Percentiles rank a stretch among this genome's conserved stretches.
Conservation (phyloP, 2,329 filamentous ascomycete species). For the Talaromyces sp. region DNA sequence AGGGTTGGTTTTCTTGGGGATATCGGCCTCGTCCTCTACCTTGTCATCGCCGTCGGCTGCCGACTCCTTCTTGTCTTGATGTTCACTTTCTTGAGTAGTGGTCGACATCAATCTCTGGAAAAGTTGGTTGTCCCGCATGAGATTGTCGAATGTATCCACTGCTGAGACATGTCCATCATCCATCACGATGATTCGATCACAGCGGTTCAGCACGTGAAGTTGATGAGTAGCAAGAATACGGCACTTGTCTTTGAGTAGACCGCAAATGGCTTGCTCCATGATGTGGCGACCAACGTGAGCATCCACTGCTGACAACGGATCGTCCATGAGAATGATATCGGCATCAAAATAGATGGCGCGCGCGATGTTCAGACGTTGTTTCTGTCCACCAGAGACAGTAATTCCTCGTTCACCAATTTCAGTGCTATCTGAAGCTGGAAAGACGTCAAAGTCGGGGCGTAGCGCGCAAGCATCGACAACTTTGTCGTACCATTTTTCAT, state of each 20-base stretch:
- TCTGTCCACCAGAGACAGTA: slow-evolving; percentile 91
- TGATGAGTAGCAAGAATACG: slow-evolving; percentile 92
- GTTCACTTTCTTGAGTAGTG: slow-evolving; percentile 58
- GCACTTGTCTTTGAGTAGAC: slow-evolving; percentile 81
- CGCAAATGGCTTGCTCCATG: slow-evolving; percentile 90
- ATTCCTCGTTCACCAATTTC: slow-evolving; percentile 96
- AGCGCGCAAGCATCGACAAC: slow-evolving; percentile 86
- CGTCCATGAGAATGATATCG: slow-evolving; percentile 59
- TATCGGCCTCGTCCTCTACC: slow-evolving; percentile 34
- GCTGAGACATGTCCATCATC: slow-evolving; percentile 78
- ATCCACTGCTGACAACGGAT: slow-evolving; percentile 53
- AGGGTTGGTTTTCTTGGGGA: slow-evolving; percentile 34
- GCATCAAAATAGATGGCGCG: slow-evolving; percentile 64
- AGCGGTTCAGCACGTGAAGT: slow-evolving; percentile 83
- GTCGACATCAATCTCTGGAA: slow-evolving; percentile 82
- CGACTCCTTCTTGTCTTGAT: slow-evolving; percentile 40
- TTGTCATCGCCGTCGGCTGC: slow-evolving; percentile 45
- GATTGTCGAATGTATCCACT: slow-evolving; percentile 80
- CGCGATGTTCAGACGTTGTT: slow-evolving; percentile 91
- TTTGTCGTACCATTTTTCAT: slow-evolving; percentile 72
- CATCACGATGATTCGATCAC: slow-evolving; percentile 91
- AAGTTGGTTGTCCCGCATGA: slow-evolving; percentile 71
- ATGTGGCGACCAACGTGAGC: slow-evolving; percentile 62
- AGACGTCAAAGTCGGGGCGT: slow-evolving; percentile 79
- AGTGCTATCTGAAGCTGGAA: slow-evolving; percentile 82